Evolutionary conservation across 345 rosid species (phyloP).

Genomic region (Draba incana): DNA sequence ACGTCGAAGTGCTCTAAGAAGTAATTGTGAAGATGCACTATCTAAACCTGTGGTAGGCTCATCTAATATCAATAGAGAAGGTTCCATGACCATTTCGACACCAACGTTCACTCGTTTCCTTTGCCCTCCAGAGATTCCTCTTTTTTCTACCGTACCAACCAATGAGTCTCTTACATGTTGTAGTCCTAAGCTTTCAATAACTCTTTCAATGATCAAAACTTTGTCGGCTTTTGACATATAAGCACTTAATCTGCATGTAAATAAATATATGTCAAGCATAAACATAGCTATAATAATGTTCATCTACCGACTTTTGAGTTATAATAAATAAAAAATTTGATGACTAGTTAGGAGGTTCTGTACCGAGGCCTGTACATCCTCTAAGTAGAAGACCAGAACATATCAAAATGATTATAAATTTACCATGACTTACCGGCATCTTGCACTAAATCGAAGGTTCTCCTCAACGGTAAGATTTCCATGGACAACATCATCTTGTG

Average conservation of each 20-base stretch:
- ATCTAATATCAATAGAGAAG: slow-evolving; percentile 84
- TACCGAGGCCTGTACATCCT: no score
- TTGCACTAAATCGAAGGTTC: slow-evolving; percentile 85
- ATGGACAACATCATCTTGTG: slow-evolving; percentile 95
- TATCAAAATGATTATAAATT: neutral
- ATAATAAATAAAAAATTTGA: no score
- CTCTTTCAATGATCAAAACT: slow-evolving; percentile 88
- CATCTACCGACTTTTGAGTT: no score
- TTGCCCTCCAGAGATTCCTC: slow-evolving; percentile 97
- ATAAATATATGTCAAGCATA: neutral
- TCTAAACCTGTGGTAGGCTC: slow-evolving; percentile 95
- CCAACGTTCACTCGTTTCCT: slow-evolving; percentile 94
- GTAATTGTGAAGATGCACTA: slow-evolving; percentile 82
- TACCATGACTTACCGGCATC: slow-evolving; percentile 69
- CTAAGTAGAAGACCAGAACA: no score
- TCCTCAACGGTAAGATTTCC: slow-evolving; percentile 95
- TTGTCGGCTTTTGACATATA: slow-evolving; percentile 82
- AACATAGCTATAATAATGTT: no score
- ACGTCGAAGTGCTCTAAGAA: slow-evolving; percentile 79
- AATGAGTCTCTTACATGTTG: slow-evolving; percentile 81
- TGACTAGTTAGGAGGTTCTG: no score
- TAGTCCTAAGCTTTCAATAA: slow-evolving; percentile 82
- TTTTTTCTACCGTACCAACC: slow-evolving; percentile 87
- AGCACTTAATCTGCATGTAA: slow-evolving; percentile 64
- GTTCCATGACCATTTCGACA: slow-evolving; percentile 95